Percentiles rank a stretch among this genome's conserved stretches.
Evolutionary conservation across 2,329 filamentous ascomycete species (phyloP).

Genomic region (Fusarium torulosum): DNA sequence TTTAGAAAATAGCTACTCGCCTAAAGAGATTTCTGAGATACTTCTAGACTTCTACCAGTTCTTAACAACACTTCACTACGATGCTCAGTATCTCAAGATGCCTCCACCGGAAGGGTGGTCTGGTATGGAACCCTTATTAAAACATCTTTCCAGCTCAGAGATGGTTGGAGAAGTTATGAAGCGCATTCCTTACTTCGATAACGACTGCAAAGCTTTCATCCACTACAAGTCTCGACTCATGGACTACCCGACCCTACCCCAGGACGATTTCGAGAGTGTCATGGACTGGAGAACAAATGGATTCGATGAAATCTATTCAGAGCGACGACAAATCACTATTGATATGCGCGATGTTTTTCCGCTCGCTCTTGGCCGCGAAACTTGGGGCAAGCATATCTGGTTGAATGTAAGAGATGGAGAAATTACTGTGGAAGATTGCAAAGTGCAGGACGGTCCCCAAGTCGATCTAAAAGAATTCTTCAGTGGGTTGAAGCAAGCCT

Average conservation of each 20-base stretch:
- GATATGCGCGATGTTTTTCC: neutral
- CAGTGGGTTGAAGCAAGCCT: neutral
- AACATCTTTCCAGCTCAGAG: neutral
- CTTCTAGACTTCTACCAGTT: slow-evolving; percentile 11
- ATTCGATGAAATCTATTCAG: neutral
- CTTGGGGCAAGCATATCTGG: neutral
- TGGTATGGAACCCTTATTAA: neutral
- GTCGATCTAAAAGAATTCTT: slow-evolving; percentile 6
- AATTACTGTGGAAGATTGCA: neutral
- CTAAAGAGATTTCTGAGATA: neutral
- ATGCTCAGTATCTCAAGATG: slow-evolving; percentile 6
- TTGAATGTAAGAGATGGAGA: neutral
- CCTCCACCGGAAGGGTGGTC: slow-evolving; percentile 6
- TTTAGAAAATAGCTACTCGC: slow-evolving; percentile 5
- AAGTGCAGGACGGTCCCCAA: neutral
- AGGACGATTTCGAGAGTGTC: neutral
- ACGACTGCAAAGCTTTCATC: neutral
- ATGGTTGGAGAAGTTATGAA: neutral
- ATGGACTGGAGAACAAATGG: neutral
- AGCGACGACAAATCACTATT: neutral
- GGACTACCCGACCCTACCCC: slow-evolving; percentile 5
- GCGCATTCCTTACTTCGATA: slow-evolving; percentile 6
- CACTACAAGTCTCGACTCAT: slow-evolving; percentile 11
- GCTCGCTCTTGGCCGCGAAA: neutral
- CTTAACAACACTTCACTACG: slow-evolving; percentile 6